Evolutionary conservation across 1,284 basidiomycete genomes (phyloP).

Genomic region (Inonotus obliquus): DNA sequence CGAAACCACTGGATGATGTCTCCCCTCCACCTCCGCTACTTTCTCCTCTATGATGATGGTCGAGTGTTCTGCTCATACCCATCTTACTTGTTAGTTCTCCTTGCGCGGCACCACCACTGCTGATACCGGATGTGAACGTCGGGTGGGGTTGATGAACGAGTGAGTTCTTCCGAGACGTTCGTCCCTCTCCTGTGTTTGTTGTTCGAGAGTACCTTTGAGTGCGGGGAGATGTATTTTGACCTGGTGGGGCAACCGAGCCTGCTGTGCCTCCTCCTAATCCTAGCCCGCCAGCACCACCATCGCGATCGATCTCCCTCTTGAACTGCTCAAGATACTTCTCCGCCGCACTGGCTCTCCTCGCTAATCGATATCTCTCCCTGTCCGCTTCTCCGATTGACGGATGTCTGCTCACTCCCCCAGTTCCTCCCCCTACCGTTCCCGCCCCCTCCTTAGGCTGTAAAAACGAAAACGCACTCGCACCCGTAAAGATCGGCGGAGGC

Average conservation of each 20-base stretch:
- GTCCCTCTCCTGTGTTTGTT: background rate
- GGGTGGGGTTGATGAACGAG: background rate
- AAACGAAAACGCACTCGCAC: conserved; percentile 1
- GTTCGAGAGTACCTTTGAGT: conserved; percentile 8
- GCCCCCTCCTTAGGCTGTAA: background rate
- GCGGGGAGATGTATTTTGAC: background rate
- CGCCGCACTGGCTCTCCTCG: conserved; percentile 30
- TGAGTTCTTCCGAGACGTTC: conserved; percentile 2
- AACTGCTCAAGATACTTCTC: conserved; percentile 34
- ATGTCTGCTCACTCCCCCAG: background rate
- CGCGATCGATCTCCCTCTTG: conserved; percentile 21
- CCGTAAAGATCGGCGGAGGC: conserved; percentile 7
- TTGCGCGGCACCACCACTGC: background rate
- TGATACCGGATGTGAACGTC: background rate
- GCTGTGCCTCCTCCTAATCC: too few species aligned
- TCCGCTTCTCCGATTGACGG: conserved; percentile 23
- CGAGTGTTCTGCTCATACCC: too few species aligned
- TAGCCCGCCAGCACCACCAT: background rate
- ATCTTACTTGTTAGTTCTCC: background rate
- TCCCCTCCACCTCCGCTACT: background rate
- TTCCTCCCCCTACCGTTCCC: conserved; percentile 18
- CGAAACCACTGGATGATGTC: background rate
- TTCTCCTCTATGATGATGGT: too few species aligned
- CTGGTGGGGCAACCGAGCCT: too few species aligned
- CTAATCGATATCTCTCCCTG: background rate